Percentiles rank a stretch among this genome's conserved stretches.
Conservation (phyloP, 176 grass and related monocot genomes). For the Panicum miliaceum region DNA sequence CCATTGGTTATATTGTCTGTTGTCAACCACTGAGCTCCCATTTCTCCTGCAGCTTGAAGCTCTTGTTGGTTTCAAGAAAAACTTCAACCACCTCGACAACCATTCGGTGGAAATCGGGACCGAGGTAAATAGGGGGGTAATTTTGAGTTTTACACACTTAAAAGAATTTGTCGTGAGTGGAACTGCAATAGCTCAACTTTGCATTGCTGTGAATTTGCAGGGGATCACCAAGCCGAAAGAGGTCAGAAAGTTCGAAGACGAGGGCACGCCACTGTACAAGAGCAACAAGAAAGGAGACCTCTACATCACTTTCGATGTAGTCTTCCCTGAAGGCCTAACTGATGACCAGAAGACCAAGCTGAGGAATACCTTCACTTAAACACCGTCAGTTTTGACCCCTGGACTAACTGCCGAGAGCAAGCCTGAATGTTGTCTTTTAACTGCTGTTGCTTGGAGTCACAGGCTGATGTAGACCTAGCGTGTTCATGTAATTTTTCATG, state of each 20-base stretch:
- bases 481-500: background rate
- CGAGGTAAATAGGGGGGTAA: conserved; percentile 33
- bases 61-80: conserved; percentile 69
- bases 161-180: background rate
- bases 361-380: conserved; percentile 44
- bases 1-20: background rate
- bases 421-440: background rate
- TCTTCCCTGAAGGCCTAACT: conserved; percentile 53
- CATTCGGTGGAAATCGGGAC: conserved; percentile 60
- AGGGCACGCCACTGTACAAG: conserved; percentile 59
- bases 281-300: conserved; percentile 62
- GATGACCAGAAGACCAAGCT: conserved; percentile 69
- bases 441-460: background rate
- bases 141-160: background rate
- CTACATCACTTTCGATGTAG: conserved; percentile 53
- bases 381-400: background rate
- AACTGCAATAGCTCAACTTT: background rate
- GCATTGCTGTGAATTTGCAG: background rate
- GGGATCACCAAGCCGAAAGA: conserved; percentile 68
- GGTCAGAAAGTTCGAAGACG: conserved; percentile 48
- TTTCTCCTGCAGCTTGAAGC: conserved; percentile 52
- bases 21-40: background rate
- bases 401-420: background rate
- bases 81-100: conserved; percentile 57
- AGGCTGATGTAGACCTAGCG: background rate